Evolutionary conservation across 2,329 filamentous ascomycete genomes (phyloP).

Genomic region (Penicillium sp.): DNA sequence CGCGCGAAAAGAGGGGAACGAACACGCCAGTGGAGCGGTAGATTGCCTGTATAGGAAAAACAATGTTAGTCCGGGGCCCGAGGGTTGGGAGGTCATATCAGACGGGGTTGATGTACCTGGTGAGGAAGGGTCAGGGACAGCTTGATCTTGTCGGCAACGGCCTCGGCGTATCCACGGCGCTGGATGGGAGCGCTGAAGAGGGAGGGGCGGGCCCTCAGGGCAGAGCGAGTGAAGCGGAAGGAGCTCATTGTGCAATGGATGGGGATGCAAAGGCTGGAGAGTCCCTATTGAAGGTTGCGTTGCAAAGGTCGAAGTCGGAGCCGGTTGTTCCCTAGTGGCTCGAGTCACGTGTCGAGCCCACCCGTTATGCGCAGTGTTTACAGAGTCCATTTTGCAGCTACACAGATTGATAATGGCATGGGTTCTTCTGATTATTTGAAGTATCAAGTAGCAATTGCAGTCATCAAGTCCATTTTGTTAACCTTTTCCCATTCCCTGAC

Average conservation of each 20-base stretch:
- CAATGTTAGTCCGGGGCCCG: conserved; percentile 22
- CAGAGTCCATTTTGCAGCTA: neutral
- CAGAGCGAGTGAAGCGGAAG: conserved; percentile 85
- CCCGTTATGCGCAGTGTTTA: conserved; percentile 6
- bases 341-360: conserved; percentile 29
- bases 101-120: conserved; percentile 68
- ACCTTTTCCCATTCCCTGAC: neutral
- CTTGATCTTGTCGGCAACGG: conserved; percentile 92
- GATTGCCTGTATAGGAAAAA: conserved; percentile 53
- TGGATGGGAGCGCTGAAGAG: conserved; percentile 72
- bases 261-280: conserved; percentile 31
- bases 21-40: conserved; percentile 72
- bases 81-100: conserved; percentile 2
- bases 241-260: conserved; percentile 71
- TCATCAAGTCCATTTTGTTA: too few relatives aligned
- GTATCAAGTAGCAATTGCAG: too few relatives aligned
- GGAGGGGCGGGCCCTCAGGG: conserved; percentile 77
- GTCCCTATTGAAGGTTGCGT: conserved; percentile 38
- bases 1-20: conserved; percentile 33
- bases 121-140: conserved; percentile 96
- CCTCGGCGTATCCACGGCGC: conserved; percentile 88
- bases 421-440: too few relatives aligned
- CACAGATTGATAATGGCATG: neutral
- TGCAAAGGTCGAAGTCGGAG: conserved; percentile 41
- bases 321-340: conserved; percentile 41